phyloP scores from a whole-genome alignment of 768 basidiomycete species.

The Trametes cinnabarina region DNA sequence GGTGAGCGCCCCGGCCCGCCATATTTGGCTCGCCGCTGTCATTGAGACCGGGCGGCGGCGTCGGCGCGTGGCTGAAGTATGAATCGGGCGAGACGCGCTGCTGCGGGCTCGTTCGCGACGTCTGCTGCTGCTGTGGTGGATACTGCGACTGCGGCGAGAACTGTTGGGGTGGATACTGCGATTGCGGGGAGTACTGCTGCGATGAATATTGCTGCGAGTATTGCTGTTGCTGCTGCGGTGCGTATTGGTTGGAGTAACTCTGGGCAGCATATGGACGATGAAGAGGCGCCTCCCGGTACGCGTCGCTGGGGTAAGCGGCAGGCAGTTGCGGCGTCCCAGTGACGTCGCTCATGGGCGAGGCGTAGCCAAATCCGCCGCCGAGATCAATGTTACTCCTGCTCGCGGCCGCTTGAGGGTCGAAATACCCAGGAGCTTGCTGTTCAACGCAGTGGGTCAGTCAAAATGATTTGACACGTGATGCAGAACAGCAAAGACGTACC shows the following conservation, averaged over 20 bases:
- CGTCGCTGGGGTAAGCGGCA: conserved; percentile 36
- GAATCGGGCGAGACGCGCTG: conserved; percentile 16
- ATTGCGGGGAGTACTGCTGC: conserved; percentile 5
- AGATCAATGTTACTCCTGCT: conserved; percentile 22
- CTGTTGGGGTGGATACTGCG: conserved; percentile 5
- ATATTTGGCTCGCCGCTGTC: conserved; percentile 25
- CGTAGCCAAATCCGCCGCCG: conserved; percentile 20
- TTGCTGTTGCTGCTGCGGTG: conserved; percentile 8
- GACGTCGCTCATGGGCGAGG: conserved; percentile 34
- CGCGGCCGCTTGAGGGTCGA: conserved; percentile 19
- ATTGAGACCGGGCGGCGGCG: conserved; percentile 17
- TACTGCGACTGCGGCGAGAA: conserved; percentile 5
- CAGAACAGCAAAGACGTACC: not conserved
- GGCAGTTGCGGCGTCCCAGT: conserved; percentile 35
- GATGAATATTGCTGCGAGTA: conserved; percentile 6
- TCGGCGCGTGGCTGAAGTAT: conserved; percentile 20
- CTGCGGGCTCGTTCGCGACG: conserved; percentile 14
- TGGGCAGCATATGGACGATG: conserved; percentile 50
- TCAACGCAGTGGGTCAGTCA: not conserved
- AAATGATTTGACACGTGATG: not conserved
- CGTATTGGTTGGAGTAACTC: conserved; percentile 1
- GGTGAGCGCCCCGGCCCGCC: conserved; percentile 33
- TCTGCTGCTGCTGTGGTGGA: conserved; percentile 1
- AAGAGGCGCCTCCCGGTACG: conserved; percentile 57
- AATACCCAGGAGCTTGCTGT: conserved; percentile 23